phyloP scores from a whole-genome alignment of 2,329 filamentous ascomycete genomes.

The Fusarium nurragi region DNA sequence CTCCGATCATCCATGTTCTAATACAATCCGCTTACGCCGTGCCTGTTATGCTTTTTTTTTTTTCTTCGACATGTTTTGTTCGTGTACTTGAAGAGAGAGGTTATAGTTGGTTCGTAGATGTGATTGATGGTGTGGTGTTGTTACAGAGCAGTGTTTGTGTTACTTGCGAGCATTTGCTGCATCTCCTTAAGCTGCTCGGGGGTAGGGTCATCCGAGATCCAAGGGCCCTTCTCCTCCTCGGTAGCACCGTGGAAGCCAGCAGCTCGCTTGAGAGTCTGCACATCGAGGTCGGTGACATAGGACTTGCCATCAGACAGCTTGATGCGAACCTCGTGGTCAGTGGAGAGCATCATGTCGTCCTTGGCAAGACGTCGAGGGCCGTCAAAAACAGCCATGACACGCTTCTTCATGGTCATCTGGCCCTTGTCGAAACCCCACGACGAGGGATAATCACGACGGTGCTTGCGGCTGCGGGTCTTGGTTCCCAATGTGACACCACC shows the following conservation, averaged over 20 bases:
- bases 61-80: conserved; percentile 25
- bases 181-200: conserved; percentile 69
- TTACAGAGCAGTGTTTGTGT: conserved; percentile 34
- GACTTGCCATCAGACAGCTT: conserved; percentile 77
- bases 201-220: conserved; percentile 78
- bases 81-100: conserved; percentile 17
- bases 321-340: conserved; percentile 91
- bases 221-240: conserved; percentile 86
- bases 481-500: conserved; percentile 71
- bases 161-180: conserved; percentile 59
- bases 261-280: conserved; percentile 88
- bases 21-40: conserved; percentile 45
- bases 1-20: conserved; percentile 33
- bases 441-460: conserved; percentile 90
- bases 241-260: conserved; percentile 83
- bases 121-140: background rate
- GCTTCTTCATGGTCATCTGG: conserved; percentile 99
- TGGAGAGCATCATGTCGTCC: conserved; percentile 98
- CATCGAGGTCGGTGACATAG: conserved; percentile 92
- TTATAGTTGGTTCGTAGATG: conserved; percentile 6
- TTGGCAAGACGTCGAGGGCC: conserved; percentile 89
- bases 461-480: conserved; percentile 79
- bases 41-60: conserved; percentile 45
- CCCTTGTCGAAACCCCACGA: conserved; percentile 93
- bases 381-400: conserved; percentile 92